These are phyloP conservation scores for Saccharomycopsis fermentans DNA, from an alignment of 805 yeast genomes.

Conservation along the genomic window DNA sequence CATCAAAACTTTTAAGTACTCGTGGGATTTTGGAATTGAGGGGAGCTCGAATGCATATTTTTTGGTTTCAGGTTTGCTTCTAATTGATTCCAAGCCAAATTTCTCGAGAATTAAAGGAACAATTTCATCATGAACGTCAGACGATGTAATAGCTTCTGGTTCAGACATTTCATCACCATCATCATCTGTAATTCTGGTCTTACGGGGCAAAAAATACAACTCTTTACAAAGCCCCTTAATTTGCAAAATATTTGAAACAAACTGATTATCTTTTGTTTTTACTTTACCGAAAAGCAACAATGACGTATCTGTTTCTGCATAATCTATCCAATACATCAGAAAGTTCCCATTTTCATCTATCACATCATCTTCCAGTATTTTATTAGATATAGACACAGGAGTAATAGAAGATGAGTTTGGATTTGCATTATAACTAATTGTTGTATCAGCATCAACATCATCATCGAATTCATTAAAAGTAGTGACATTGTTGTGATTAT, in stretches of 20 bases:
- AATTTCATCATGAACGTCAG: conserved; percentile 73
- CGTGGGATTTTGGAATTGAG: conserved; percentile 67
- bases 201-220: conserved; percentile 66
- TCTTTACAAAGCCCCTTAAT: conserved; percentile 61
- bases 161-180: conserved; percentile 29
- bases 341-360: conserved; percentile 38
- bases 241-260: conserved; percentile 70
- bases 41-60: conserved; percentile 85
- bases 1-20: conserved; percentile 66
- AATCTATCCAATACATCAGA: conserved; percentile 86
- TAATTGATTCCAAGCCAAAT: conserved; percentile 50
- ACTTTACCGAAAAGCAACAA: conserved; percentile 77
- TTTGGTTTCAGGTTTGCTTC: conserved; percentile 59
- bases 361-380: conserved; percentile 21
- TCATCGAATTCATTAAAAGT: background rate
- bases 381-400: background rate
- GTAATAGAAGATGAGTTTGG: background rate
- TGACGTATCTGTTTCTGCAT: conserved; percentile 61
- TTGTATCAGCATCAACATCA: background rate
- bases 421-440: background rate
- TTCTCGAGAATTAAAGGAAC: conserved; percentile 52
- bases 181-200: conserved; percentile 16
- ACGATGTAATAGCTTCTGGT: conserved; percentile 34
- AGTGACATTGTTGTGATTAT: background rate
- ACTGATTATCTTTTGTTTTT: conserved; percentile 37